phyloP scores from a whole-genome alignment of 2,329 filamentous ascomycete genomes.

The Cladobotryum protrusum region DNA sequence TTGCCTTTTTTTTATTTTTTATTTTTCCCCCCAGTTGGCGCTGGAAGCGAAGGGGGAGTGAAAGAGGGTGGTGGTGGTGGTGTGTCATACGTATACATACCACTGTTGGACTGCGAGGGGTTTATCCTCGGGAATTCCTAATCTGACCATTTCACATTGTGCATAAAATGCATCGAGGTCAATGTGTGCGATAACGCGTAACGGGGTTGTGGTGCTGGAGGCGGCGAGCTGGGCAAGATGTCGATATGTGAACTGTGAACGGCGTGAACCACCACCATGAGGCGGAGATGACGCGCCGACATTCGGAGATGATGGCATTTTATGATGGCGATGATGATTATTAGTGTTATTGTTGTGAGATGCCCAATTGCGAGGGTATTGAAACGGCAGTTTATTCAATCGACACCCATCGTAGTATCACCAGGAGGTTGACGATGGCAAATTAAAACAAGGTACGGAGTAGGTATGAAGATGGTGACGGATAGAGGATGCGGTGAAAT shows the following conservation, averaged over 20 bases:
- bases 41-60: too few species aligned
- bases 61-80: too few species aligned
- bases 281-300: conserved; percentile 22
- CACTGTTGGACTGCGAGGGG: conserved; percentile 94
- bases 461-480: not conserved
- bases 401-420: not conserved
- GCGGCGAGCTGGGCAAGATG: conserved; percentile 71
- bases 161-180: conserved; percentile 97
- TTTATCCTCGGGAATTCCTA: conserved; percentile 65
- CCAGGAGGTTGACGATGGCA: too few species aligned
- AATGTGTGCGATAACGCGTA: conserved; percentile 84
- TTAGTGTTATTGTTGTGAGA: too few species aligned
- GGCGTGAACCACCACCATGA: conserved; percentile 22
- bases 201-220: conserved; percentile 64
- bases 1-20: too few species aligned
- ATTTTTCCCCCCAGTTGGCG: too few species aligned
- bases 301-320: conserved; percentile 20
- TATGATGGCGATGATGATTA: not conserved
- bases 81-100: conserved; percentile 36
- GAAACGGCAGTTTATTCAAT: not conserved
- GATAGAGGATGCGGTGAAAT: not conserved
- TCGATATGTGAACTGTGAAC: conserved; percentile 77
- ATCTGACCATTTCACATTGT: conserved; percentile 88
- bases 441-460: not conserved
- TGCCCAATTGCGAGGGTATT: too few species aligned